Conservation (phyloP, 2,329 filamentous ascomycete species). For the Paecilomyces sp. region DNA sequence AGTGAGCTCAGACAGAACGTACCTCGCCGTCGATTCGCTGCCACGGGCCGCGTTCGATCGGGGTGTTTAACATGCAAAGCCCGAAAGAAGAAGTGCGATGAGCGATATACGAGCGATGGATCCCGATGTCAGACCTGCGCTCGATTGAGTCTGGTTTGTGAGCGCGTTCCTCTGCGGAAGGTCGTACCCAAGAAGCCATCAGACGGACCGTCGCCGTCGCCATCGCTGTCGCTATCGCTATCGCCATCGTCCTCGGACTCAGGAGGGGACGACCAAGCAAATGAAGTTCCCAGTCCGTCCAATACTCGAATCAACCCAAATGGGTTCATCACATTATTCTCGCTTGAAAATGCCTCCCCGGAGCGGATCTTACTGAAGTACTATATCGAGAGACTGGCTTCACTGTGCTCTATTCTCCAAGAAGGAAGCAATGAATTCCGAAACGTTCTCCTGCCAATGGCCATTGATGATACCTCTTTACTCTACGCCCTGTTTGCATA, state of each 20-base stretch:
- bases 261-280: not conserved
- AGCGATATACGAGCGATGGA: conserved; percentile 1
- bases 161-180: conserved; percentile 5
- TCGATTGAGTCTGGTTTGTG: conserved; percentile 6
- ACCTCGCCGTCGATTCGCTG: conserved; percentile 4
- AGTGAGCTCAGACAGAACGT: not conserved
- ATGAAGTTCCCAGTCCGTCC: not conserved
- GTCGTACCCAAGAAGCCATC: conserved; percentile 2
- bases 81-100: conserved; percentile 11
- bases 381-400: conserved; percentile 4
- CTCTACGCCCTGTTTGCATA: conserved; percentile 9
- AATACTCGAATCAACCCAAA: not conserved
- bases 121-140: conserved; percentile 2
- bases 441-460: conserved; percentile 6
- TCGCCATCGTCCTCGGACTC: not conserved
- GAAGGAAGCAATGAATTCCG: conserved; percentile 3
- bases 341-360: not conserved
- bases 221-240: not conserved
- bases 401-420: conserved; percentile 7
- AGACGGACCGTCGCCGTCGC: too few species aligned
- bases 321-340: not conserved
- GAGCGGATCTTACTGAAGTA: conserved; percentile 7
- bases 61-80: conserved; percentile 11
- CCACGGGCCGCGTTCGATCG: conserved; percentile 6
- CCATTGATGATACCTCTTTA: conserved; percentile 9